Base-by-base conservation (phyloP, 1,284 basidiomycete genomes). In the Rhizopogon hawkerae region DNA sequence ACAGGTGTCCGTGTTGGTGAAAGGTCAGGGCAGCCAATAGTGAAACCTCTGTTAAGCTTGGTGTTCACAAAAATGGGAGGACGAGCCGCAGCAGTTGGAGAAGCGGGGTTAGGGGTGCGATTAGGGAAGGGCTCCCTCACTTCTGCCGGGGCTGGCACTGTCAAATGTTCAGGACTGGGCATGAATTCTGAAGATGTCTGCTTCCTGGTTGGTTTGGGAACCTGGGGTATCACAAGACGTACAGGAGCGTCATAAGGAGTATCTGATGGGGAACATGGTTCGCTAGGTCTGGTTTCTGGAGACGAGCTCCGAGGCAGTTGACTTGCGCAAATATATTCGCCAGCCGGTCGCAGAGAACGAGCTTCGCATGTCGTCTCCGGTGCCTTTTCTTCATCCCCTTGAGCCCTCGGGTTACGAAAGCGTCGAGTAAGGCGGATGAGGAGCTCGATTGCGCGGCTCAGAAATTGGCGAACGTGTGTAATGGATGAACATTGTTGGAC, bases 161-260 rank as follows among this genome's bases (percentile, higher is more conserved):
- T 24, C 18, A 31, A 29, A 47, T 10, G 41, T 31, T 29, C 26
- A 29, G 21, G 46, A 47, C 26, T 46, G 5, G 39, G 33, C 43
- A 47, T 31, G 8, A 10, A 1, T 16, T 46, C 41, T 21, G 23
- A 13, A 29, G 43, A 47, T 16, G 46, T 47, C 8, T 31, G 46
- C 24, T 46, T 45, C 43, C 42, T 46, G 16, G 43, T 47, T 31
- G 46, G 46, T 24, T 11, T 43, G 7, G 45, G 23, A 18, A 10
- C 1, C n/a, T 41, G 46, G 16, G 53, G 47, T 14, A 35, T 45
- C 34, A 53, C 18, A 10, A 48, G 47, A 14, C 42, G 47, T 18
- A 51, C 45, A 29, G 53, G 34, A 23, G 43, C 44, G 21, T 47
- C 47, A 33, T 54, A 53, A 1, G 53, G 51, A 21, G 51, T 14